Base-by-base conservation (phyloP, 1,139 yeast species). In the Saccharomyces hybrid region DNA sequence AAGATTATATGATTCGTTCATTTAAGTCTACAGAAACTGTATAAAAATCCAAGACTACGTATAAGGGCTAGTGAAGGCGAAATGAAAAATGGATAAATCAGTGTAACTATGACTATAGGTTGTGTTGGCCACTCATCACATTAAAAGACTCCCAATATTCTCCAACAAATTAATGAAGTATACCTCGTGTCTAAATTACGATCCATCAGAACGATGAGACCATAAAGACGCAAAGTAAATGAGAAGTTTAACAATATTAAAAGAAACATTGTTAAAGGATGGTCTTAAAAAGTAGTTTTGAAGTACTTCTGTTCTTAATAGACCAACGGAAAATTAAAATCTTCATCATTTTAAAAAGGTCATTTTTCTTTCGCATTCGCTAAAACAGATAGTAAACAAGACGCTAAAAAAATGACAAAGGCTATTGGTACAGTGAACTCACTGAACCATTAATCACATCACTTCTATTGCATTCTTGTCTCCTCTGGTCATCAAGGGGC, bases 71-170 rank as follows among this genome's bases (percentile, higher is more conserved):
- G 13, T 25, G 47, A 52, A 44, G 11, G 26, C 41, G 50, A 49
- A 20, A 20, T 3, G 30, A 46, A 44, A 32, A 50, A 48, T 52
- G 51, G 51, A 47, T 44, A 54, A 49, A 54, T 70, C 73, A 70
- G 73, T 67, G 73, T 70, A 70, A 70, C 73, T 70, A 70, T 70
- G 72, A 70, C 73, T 64, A 57, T 61, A 54, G 58, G 58, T 53
- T 38, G 13, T 53, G 57, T 67, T 65, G 68, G 59, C 67, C 71
- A 65, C 70, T 70, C 73, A 70, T 70, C 54, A 66, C 72, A 69
- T 66, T 66, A 67, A 67, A 66, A 65, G 63, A 59, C 61, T 48
- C 62, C 61, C 59, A 58, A 34, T 27, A 47, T 47, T 49, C 46
- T 42, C 48, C 30, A 32, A 49, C 46, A 47, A 31, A 52, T 20